Conservation (phyloP, 495 filamentous ascomycete genomes). For the Aspergillus cristatus region DNA sequence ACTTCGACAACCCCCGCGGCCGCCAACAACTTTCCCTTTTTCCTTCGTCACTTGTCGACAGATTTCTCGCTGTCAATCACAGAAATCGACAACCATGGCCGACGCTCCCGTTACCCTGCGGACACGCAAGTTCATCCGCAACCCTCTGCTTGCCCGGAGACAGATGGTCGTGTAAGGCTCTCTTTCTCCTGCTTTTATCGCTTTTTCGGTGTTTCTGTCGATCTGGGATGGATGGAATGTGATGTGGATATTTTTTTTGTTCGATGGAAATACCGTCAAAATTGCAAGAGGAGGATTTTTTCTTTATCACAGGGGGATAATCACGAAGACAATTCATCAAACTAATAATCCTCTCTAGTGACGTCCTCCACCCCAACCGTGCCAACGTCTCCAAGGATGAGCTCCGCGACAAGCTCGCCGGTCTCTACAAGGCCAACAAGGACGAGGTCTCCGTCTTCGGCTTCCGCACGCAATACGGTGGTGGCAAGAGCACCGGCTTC, state of each 20-base stretch:
- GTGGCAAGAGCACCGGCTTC: constrained; percentile 98
- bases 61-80: constrained; percentile 23
- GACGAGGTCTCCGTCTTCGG: constrained; percentile 96
- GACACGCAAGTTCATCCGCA: constrained; percentile 99
- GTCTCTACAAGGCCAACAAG: constrained; percentile 95
- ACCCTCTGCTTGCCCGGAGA: constrained; percentile 94
- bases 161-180: constrained; percentile 98
- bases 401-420: constrained; percentile 86
- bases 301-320: not conserved
- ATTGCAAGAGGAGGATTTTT: constrained; percentile 1
- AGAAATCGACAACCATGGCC: constrained; percentile 59
- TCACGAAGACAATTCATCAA: no score
- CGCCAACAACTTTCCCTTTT: constrained; percentile 8
- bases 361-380: constrained; percentile 98
- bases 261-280: no score
- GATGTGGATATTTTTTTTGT: no score
- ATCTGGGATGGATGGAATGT: constrained; percentile 4
- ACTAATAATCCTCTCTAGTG: constrained; percentile 41
- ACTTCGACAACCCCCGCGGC: constrained; percentile 17
- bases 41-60: constrained; percentile 19
- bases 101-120: constrained; percentile 90
- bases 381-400: constrained; percentile 98
- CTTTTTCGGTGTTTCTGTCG: no score
- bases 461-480: constrained; percentile 97
- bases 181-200: constrained; percentile 2